Conservation (phyloP, 2,329 filamentous ascomycete genomes). For the Talaromyces sp. region DNA sequence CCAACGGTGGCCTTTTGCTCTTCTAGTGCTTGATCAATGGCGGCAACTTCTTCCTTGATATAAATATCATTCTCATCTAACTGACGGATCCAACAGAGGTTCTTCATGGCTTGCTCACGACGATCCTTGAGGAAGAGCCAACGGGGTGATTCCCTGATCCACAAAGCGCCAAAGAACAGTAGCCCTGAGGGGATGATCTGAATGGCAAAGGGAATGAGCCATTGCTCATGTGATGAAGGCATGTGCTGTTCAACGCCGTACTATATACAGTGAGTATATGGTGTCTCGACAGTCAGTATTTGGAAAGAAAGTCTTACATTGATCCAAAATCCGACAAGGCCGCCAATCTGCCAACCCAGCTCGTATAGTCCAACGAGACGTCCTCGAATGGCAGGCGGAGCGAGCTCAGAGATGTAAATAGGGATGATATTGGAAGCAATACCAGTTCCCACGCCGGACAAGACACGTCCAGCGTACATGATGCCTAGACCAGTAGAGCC, state of each 20-base stretch:
- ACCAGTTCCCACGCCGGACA: background rate
- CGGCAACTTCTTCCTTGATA: slow-evolving; percentile 48
- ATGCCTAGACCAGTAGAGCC: background rate
- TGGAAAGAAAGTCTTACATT: background rate
- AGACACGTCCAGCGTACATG: background rate
- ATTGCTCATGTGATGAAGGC: background rate
- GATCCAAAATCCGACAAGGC: background rate
- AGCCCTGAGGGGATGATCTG: background rate
- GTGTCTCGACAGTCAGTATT: background rate
- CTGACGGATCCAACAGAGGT: background rate
- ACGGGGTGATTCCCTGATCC: background rate
- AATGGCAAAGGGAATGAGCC: background rate
- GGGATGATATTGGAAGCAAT: background rate
- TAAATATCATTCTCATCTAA: slow-evolving; percentile 46
- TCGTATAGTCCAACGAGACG: background rate
- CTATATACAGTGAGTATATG: background rate
- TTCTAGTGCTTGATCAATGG: slow-evolving; percentile 49
- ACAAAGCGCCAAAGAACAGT: background rate
- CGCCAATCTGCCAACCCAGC: background rate
- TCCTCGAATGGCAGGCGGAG: background rate
- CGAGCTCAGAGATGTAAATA: background rate
- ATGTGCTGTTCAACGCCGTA: background rate
- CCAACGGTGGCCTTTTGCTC: slow-evolving; percentile 43
- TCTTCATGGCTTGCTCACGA: background rate
- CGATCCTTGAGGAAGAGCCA: background rate